Evolutionary conservation across 192 early-diverging fungal genomes (phyloP), one percentile per base, ranked within the genome.

Genomic region (Rhizophagus sp.): DNA sequence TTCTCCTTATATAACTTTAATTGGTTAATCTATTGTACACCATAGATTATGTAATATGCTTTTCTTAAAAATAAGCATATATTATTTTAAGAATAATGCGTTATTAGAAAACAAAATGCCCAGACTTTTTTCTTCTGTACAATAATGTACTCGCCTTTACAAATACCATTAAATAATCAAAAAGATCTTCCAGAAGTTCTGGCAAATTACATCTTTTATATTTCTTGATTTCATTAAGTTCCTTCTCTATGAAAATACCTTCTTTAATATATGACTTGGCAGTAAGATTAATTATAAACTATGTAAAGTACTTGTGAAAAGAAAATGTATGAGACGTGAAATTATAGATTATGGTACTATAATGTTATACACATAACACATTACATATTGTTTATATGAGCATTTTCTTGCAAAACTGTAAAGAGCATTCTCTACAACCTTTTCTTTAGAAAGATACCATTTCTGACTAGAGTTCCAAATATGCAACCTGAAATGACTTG

Each of bases 211-310:
- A 12, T 36, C 24, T 71, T 34, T 71, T 79, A 44, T 79, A 30
- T 30, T 0, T 24, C 13, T 44, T 34, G 17, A 74, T 74, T 57
- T 74, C 72, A 25, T 74, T 50, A 25, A 74, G 34, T 33, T 74
- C 72, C 0, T 47, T 50, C n/a, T 27, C 44, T 74, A 50, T 74
- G 44, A 74, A 74, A 50, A 74, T 57, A 50, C 22, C 47, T 50
- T 74, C 50, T 19, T 74, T 74, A 25, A 57, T 30, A 33, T 74
- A 74, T 24, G 72, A 52, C 1, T 52, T 5, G 9, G 57, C 72
- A 74, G 36, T 33, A 15, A 69, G 66, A 47, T 83, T 79, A 33
- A 83, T 36, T 10, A 83, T 78, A n/a, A 83, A 83, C 63, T 75
- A 68, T 77, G 79, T 1, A 74, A 83, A 49, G 71, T 19, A 34